These are phyloP conservation scores for Cryptococcus jaspeensis DNA, from an alignment of 1,284 basidiomycete genomes.

Conservation along the genomic window DNA sequence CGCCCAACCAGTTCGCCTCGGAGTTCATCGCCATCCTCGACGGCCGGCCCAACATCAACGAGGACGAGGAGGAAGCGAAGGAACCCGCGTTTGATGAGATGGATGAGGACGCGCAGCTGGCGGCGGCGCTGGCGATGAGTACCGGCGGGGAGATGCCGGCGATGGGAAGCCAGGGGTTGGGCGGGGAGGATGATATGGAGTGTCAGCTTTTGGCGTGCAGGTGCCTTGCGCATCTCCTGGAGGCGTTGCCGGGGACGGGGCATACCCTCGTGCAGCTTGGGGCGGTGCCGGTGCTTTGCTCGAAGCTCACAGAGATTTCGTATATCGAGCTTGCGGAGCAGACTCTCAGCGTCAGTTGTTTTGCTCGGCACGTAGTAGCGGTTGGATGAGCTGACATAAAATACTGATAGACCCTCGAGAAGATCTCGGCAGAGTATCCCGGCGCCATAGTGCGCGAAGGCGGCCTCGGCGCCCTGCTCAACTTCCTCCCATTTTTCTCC, in stretches of 20 bases:
- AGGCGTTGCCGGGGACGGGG: slow-evolving; percentile 88
- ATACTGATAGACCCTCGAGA: slow-evolving; percentile 79
- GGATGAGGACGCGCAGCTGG: slow-evolving; percentile 80
- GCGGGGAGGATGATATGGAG: slow-evolving; percentile 63
- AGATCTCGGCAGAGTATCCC: slow-evolving; percentile 93
- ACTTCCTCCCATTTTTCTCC: slow-evolving; percentile 94
- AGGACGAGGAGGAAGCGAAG: slow-evolving; percentile 46
- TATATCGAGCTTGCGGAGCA: slow-evolving; percentile 97
- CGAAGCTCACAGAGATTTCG: slow-evolving; percentile 90
- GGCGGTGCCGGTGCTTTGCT: slow-evolving; percentile 90
- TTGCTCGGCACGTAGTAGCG: slow-evolving; percentile 26
- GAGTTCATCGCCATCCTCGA: slow-evolving; percentile 91
- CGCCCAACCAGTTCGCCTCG: slow-evolving; percentile 84
- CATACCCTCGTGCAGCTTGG: slow-evolving; percentile 94
- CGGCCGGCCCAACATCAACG: slow-evolving; percentile 59
- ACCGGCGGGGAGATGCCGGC: slow-evolving; percentile 40
- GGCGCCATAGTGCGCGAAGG: slow-evolving; percentile 91
- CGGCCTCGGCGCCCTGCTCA: slow-evolving; percentile 83
- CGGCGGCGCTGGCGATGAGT: slow-evolving; percentile 68
- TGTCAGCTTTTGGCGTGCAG: slow-evolving; percentile 89
- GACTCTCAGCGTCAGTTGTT: slow-evolving; percentile 78
- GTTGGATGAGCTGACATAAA: slow-evolving; percentile 16
- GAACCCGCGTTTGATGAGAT: slow-evolving; percentile 36
- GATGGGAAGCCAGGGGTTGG: slow-evolving; percentile 7
- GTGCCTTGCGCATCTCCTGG: slow-evolving; percentile 94